Evolutionary conservation across 495 filamentous ascomycete species (phyloP).

Genomic region (Geoglossum glabrum): DNA sequence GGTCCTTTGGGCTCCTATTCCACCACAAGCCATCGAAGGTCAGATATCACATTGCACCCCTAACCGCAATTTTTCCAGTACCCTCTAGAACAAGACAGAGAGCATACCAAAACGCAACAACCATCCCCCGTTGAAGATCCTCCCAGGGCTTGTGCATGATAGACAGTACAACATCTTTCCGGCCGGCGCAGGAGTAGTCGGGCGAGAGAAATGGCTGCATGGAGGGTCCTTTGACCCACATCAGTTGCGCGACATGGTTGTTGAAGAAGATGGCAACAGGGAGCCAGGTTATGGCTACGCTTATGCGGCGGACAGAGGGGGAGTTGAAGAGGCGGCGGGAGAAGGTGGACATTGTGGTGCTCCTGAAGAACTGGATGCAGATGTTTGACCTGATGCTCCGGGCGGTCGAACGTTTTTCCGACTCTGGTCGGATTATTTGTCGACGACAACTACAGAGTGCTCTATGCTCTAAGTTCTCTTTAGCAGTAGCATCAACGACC

Average conservation of each 20-base stretch:
- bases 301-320: background rate
- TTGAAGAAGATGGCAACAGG: constrained; percentile 46
- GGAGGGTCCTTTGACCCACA: constrained; percentile 43
- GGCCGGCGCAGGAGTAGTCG: constrained; percentile 33
- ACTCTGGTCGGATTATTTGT: no score
- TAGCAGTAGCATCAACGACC: no score
- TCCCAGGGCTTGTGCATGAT: constrained; percentile 26
- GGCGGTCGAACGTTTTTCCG: background rate
- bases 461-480: no score
- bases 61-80: background rate
- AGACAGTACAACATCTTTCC: constrained; percentile 27
- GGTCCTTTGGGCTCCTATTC: constrained; percentile 40
- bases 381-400: no score
- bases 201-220: constrained; percentile 66
- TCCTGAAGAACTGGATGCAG: background rate
- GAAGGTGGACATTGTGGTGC: background rate
- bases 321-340: background rate
- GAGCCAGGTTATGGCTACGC: constrained; percentile 30
- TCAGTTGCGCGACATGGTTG: constrained; percentile 37
- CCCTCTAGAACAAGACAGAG: background rate
- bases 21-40: background rate
- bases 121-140: constrained; percentile 29
- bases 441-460: no score
- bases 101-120: constrained; percentile 31
- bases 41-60: background rate